These are phyloP conservation scores for Ascoidea rubescens DNA, from an alignment of 805 yeast genomes.

Conservation along the genomic window DNA sequence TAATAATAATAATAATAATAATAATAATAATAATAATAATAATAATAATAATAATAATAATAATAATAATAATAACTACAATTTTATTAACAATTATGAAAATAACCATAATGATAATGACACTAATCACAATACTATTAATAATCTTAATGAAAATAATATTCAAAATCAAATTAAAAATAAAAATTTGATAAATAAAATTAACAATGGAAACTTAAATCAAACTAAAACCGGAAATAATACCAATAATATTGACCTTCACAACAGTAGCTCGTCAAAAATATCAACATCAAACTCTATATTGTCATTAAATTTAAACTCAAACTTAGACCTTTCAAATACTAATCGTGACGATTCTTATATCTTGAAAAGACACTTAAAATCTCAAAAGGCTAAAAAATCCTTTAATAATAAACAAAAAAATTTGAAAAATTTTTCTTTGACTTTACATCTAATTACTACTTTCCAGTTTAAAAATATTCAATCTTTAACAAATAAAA, in stretches of 20 bases:
- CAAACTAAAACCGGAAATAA: too few species aligned
- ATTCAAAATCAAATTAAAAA: too few species aligned
- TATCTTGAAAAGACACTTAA: slow-evolving; percentile 4
- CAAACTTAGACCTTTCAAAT: too few species aligned
- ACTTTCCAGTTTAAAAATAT: slow-evolving; percentile 7
- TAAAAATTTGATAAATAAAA: too few species aligned
- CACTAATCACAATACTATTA: neutral
- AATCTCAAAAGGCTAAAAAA: slow-evolving; percentile 4
- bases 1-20: neutral
- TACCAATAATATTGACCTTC: too few species aligned
- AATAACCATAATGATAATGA: neutral
- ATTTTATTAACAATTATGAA: too few species aligned
- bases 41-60: neutral
- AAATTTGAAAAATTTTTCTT: slow-evolving; percentile 5
- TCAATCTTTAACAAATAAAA: slow-evolving; percentile 6
- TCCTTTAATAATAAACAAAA: slow-evolving; percentile 2
- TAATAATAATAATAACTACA: neutral
- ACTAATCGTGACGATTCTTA: slow-evolving; percentile 9
- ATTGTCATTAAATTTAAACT: too few species aligned
- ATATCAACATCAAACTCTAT: too few species aligned
- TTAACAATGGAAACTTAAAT: too few species aligned
- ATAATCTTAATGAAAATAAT: too few species aligned
- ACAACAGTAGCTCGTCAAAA: too few species aligned
- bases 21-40: neutral
- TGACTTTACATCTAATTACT: slow-evolving; percentile 9